These are phyloP conservation scores for Ophiostoma novo-ulmi DNA, from an alignment of 2,329 filamentous ascomycete species.

Conservation along the genomic window DNA sequence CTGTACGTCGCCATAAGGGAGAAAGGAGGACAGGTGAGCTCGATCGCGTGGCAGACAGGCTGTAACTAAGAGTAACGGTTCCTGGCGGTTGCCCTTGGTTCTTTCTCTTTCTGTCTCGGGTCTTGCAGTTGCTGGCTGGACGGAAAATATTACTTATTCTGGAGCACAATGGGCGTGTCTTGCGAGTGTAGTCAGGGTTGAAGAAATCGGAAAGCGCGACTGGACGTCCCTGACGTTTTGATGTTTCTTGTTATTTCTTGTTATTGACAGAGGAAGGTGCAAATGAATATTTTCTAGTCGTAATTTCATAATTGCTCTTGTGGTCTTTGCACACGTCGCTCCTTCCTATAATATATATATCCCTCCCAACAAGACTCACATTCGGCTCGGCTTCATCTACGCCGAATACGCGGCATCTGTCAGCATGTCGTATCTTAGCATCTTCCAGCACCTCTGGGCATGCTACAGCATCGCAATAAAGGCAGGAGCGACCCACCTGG, in stretches of 20 bases:
- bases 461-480: not conserved
- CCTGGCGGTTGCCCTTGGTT: no score
- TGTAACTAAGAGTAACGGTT: not conserved
- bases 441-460: not conserved
- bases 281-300: not conserved
- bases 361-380: not conserved
- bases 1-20: not conserved
- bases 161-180: not conserved
- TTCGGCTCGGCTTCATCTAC: not conserved
- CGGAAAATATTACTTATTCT: slow-evolving; percentile 8
- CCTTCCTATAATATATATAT: not conserved
- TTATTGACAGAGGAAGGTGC: not conserved
- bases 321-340: not conserved
- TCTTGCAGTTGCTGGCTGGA: not conserved
- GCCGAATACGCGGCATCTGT: slow-evolving; percentile 6
- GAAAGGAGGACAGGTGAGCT: not conserved
- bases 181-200: not conserved
- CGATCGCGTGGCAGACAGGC: not conserved
- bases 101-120: not conserved
- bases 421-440: not conserved
- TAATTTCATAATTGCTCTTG: not conserved
- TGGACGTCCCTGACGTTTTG: not conserved
- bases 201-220: not conserved
- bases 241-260: not conserved
- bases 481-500: slow-evolving; percentile 13